These are phyloP conservation scores for Termitomyces sp. DNA, from an alignment of 768 basidiomycete genomes.

Conservation along the genomic window DNA sequence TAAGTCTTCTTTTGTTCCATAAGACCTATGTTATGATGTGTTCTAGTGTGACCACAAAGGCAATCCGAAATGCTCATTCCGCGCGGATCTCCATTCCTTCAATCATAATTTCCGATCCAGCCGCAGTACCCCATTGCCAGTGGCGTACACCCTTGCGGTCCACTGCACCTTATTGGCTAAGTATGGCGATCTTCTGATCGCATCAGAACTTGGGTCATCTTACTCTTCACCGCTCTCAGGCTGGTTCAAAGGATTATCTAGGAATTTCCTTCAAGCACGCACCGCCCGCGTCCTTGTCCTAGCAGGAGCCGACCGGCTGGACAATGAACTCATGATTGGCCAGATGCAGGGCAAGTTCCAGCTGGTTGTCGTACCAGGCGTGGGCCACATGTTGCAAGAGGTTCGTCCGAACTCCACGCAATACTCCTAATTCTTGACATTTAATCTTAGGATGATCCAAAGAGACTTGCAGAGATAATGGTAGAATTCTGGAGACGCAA, in stretches of 20 bases:
- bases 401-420: slow-evolving; percentile 35
- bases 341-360: slow-evolving; percentile 98
- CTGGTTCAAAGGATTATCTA: slow-evolving; percentile 86
- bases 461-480: slow-evolving; percentile 69
- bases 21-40: neutral
- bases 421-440: neutral
- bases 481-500: slow-evolving; percentile 92
- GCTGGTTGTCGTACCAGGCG: slow-evolving; percentile 78
- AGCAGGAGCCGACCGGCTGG: slow-evolving; percentile 90
- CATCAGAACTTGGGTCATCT: neutral
- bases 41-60: slow-evolving; percentile 68
- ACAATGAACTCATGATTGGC: slow-evolving; percentile 91
- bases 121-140: slow-evolving; percentile 38
- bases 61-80: slow-evolving; percentile 76
- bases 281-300: slow-evolving; percentile 85
- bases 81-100: slow-evolving; percentile 88
- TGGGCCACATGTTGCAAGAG: slow-evolving; percentile 95
- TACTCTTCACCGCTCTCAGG: slow-evolving; percentile 36
- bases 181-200: slow-evolving; percentile 38
- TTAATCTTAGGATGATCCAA: slow-evolving; percentile 79
- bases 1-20: slow-evolving; percentile 37
- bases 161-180: slow-evolving; percentile 87
- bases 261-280: slow-evolving; percentile 69
- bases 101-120: slow-evolving; percentile 51
- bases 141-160: slow-evolving; percentile 86